Conservation (phyloP, 345 rosid species). For the Murraya koenigii region DNA sequence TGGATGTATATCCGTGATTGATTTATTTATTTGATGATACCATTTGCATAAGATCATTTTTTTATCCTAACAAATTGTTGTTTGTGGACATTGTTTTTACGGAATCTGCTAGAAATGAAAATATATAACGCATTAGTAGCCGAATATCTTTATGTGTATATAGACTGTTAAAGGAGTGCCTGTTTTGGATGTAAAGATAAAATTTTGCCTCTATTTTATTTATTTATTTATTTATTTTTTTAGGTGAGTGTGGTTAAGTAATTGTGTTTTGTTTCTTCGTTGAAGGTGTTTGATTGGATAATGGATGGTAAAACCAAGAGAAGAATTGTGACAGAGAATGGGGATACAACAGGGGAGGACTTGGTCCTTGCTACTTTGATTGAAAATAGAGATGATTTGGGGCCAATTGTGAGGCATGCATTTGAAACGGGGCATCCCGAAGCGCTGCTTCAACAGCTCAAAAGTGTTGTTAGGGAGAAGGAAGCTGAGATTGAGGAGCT, state of each 20-base stretch:
- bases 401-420: constrained; percentile 85
- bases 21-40: constrained; percentile 3
- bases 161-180: too few species aligned
- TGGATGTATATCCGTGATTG: background rate
- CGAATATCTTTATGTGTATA: too few species aligned
- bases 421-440: constrained; percentile 86
- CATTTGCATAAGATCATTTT: background rate
- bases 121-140: too few species aligned
- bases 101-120: background rate
- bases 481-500: too few species aligned
- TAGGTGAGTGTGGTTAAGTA: too few species aligned
- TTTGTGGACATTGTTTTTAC: background rate
- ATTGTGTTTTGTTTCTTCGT: too few species aligned
- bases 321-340: constrained; percentile 71
- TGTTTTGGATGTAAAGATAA: too few species aligned
- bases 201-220: too few species aligned
- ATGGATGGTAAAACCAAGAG: too few species aligned
- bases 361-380: constrained; percentile 74
- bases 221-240: too few species aligned
- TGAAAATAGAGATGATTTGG: constrained; percentile 84
- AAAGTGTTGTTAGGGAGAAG: constrained; percentile 65
- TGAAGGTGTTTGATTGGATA: too few species aligned
- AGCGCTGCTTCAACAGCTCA: constrained; percentile 79
- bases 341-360: constrained; percentile 74
- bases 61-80: background rate